Conservation (phyloP, 371 early-diverging fungal genomes). For the Syncephalastrum sp. region DNA sequence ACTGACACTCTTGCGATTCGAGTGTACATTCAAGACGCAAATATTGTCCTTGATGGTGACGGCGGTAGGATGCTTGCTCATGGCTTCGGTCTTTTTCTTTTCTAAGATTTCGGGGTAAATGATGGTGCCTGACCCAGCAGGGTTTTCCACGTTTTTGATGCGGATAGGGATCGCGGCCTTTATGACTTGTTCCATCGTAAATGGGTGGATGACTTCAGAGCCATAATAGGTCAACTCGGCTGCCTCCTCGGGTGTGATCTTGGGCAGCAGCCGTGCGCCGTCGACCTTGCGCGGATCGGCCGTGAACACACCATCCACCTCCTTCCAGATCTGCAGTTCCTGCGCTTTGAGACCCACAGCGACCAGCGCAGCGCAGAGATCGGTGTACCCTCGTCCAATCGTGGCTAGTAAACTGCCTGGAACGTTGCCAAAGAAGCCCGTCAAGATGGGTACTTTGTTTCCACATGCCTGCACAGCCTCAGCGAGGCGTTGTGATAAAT, state of each 20-base stretch:
- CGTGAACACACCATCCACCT: conserved; percentile 98
- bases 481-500: conserved; percentile 69
- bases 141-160: conserved; percentile 96
- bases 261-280: conserved; percentile 82
- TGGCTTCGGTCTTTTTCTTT: conserved; percentile 2
- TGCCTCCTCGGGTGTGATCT: conserved; percentile 98
- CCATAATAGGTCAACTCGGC: conserved; percentile 98
- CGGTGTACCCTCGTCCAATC: conserved; percentile 98
- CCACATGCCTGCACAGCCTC: conserved; percentile 61
- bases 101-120: conserved; percentile 66
- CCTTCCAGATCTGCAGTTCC: conserved; percentile 98
- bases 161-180: conserved; percentile 93
- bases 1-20: conserved; percentile 89
- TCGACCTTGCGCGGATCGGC: conserved; percentile 97
- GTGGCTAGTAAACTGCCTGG: conserved; percentile 90
- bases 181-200: conserved; percentile 98
- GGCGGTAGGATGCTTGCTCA: conserved; percentile 84
- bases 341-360: conserved; percentile 85
- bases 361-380: conserved; percentile 93
- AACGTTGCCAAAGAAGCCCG: conserved; percentile 94
- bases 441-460: conserved; percentile 81
- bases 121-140: conserved; percentile 86
- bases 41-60: conserved; percentile 97
- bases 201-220: conserved; percentile 97
- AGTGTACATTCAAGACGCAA: conserved; percentile 90